phyloP scores from a whole-genome alignment of 768 basidiomycete genomes.

The Dioszegia crocea region DNA sequence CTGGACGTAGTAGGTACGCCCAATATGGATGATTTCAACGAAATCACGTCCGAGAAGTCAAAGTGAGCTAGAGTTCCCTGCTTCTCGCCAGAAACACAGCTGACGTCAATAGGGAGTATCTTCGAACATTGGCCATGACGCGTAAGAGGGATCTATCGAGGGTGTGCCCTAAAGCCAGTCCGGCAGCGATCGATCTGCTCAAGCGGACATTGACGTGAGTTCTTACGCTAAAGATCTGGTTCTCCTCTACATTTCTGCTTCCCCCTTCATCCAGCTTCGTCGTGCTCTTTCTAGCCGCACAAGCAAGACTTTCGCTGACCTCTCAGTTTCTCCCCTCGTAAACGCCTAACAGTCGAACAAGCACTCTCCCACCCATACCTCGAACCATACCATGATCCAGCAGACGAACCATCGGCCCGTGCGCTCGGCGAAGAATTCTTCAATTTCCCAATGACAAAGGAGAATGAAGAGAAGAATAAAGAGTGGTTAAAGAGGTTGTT shows the following conservation, averaged over 20 bases:
- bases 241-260: slow-evolving; percentile 51
- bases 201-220: slow-evolving; percentile 43
- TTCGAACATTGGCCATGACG: slow-evolving; percentile 76
- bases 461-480: slow-evolving; percentile 43
- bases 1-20: slow-evolving; percentile 80
- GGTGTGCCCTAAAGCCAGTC: slow-evolving; percentile 71
- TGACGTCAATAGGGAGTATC: slow-evolving; percentile 1
- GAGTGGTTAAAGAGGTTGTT: slow-evolving; percentile 45
- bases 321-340: slow-evolving; percentile 59
- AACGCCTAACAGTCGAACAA: slow-evolving; percentile 80
- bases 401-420: slow-evolving; percentile 76
- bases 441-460: slow-evolving; percentile 46
- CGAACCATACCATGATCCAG: slow-evolving; percentile 79
- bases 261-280: too few relatives aligned
- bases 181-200: slow-evolving; percentile 49
- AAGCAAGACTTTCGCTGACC: neutral
- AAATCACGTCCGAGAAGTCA: slow-evolving; percentile 72
- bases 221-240: too few relatives aligned
- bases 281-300: too few relatives aligned
- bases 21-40: slow-evolving; percentile 84
- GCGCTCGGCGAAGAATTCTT: slow-evolving; percentile 51
- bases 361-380: slow-evolving; percentile 87
- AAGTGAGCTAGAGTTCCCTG: slow-evolving; percentile 38
- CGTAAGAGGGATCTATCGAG: slow-evolving; percentile 67
- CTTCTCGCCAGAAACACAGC: neutral